These are phyloP conservation scores for Aechmea fasciata DNA, from an alignment of 176 grass and related monocot species.

Conservation along the genomic window DNA sequence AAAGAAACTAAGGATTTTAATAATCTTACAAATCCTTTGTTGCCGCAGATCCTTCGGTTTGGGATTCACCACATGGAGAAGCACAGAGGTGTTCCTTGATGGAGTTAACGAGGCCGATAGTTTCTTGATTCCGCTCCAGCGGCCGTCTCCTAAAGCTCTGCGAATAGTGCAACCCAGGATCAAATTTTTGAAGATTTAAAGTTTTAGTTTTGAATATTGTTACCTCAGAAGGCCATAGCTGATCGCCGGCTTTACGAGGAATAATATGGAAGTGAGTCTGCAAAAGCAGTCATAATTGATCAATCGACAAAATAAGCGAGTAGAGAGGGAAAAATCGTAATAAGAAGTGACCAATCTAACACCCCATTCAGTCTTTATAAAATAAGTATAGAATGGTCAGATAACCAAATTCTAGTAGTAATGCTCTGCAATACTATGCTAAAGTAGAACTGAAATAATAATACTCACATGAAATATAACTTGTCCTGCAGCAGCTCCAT, in stretches of 20 bases:
- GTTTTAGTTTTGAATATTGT: not conserved
- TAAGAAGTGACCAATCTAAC: too few relatives aligned
- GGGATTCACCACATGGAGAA: conserved; percentile 16
- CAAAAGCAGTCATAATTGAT: conserved; percentile 11
- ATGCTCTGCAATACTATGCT: not conserved
- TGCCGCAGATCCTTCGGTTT: conserved; percentile 10
- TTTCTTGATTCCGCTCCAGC: conserved; percentile 38
- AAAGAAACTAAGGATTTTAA: not conserved
- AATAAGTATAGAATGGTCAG: too few relatives aligned
- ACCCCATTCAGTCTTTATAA: too few relatives aligned
- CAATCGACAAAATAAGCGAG: not conserved
- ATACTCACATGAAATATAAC: conserved; percentile 70
- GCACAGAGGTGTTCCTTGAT: conserved; percentile 44
- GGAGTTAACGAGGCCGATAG: conserved; percentile 41
- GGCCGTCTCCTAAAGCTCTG: conserved; percentile 56
- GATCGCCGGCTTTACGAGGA: conserved; percentile 58
- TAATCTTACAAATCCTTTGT: conserved; percentile 28
- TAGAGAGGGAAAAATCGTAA: not conserved
- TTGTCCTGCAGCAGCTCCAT: conserved; percentile 67
- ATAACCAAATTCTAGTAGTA: not conserved
- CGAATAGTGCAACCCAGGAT: conserved; percentile 12
- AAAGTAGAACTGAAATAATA: not conserved
- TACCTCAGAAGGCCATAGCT: conserved; percentile 74
- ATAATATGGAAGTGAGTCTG: conserved; percentile 93
- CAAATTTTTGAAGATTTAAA: not conserved